Base-by-base conservation (phyloP, 371 early-diverging fungal species). In the Mortierella sp. region DNA sequence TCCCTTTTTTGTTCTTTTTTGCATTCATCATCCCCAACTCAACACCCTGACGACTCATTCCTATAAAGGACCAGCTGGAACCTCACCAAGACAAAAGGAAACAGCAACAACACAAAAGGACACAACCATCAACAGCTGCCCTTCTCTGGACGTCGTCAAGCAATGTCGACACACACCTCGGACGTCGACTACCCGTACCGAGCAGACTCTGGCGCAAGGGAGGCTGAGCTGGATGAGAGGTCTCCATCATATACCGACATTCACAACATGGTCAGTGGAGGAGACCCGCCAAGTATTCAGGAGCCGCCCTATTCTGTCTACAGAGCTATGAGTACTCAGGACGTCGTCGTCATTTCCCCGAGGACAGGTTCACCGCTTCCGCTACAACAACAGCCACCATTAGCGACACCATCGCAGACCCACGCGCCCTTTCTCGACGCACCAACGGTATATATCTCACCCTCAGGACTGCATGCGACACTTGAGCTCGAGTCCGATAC, bases 401-500 rank as follows among this genome's bases (percentile, higher is more conserved):
- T 29, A 47, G 19, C 31, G n/a, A 11, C 39, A 41, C 26, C 65
- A 24, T 41, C 39, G n/a, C 65, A 41, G 26, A 26, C 41, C 14
- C 47, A 47, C 31, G 7, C 44, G 2, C 66, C 41, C 9, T 22
- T 63, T 34, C 37, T 45, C 2, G 26, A 58, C 7, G 13, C 44
- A 22, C 63, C 63, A n/a, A 22, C 70, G 31, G 43, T 72, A 40
- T 37, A 66, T n/a, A 70, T 65, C 24, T 70, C 84, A 14, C 34
- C 73, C 14, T 76, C 72, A 26, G 84, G 79, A 24, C 65, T 83
- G n/a, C 47, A 50, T 5, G 79, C 84, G 1, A 52, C 67, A 1
- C 76, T 83, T 13, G 76, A 76, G 24, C 74, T 83, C 7, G 84
- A 83, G 48, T 70, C 79, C 0, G 84, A 83, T 47, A 79, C 84